Evolutionary conservation across 2,329 filamentous ascomycete genomes (phyloP), one percentile per base, ranked within the genome.

Genomic region (Dryadomyces quercivorus): DNA sequence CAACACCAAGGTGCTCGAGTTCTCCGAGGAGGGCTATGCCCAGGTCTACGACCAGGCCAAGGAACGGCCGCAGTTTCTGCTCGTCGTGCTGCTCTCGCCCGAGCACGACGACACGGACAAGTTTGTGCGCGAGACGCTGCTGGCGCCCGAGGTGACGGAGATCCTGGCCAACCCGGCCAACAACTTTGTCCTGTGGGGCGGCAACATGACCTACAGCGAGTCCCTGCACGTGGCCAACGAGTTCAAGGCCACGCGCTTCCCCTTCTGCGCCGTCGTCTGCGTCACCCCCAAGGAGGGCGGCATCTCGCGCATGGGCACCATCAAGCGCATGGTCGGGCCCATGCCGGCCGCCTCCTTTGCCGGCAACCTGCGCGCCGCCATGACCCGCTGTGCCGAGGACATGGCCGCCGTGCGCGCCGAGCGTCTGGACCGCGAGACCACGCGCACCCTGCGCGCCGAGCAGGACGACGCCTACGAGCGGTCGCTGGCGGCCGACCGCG

Each of bases 381-480:
- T 95, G 58, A 77, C 81, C 50, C 84, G 86, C 58, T 87, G 95
- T 65, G 79, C 79, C n/a, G 78, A 85, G 16, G 83, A 92, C 49
- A 73, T 98, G 4, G 81, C 82, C 43, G 77, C 82, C 34, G 84
- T 87, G 20, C 80, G 91, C n/a, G 80, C 85, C 2, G 82, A 88
- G 62, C 78, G 91, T 53, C 80, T 81, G 16, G 88, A 90, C 45
- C 88, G 95, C 61, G 82, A 94, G 65, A 82, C 88, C 2, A 80
- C 86, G n/a, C 79, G 92, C 48, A 87, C 74, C 62, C 74, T 98
- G 38, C 81, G 91, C n/a, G 80, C 86, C 57, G 83, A 95, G 67
- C 93, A 98, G 66, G 90, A 97, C 66, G 86, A 82, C 10, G 93
- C 93, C 0, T 98, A 98, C 67, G 91, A 98, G 70, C 82, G 90